phyloP scores from a whole-genome alignment of 768 basidiomycete species.

The Leucosporidium yakuticum region DNA sequence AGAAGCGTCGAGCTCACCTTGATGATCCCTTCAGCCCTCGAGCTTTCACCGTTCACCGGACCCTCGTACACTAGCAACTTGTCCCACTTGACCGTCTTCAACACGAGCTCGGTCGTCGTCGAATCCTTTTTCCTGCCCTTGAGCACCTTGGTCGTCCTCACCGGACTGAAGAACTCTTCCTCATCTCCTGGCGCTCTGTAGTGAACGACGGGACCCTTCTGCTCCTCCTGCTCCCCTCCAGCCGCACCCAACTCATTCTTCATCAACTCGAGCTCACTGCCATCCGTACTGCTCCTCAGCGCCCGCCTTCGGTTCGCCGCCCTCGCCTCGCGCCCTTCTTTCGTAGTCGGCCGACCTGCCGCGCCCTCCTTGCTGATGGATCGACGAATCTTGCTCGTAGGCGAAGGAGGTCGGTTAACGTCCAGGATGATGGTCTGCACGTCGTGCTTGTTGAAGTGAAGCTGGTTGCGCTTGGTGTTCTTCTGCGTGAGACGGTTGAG shows the following conservation, averaged over 20 bases:
- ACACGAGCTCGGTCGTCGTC: neutral
- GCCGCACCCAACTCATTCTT: neutral
- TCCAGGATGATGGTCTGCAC: slow-evolving; percentile 31
- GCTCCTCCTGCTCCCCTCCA: neutral
- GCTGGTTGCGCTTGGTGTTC: slow-evolving; percentile 34
- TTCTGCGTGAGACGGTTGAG: slow-evolving; percentile 29
- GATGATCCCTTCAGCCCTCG: slow-evolving; percentile 10
- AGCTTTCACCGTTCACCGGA: neutral
- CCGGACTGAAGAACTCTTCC: slow-evolving; percentile 24
- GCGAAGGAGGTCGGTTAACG: slow-evolving; percentile 34
- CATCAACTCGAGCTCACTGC: slow-evolving; percentile 11
- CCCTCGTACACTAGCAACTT: slow-evolving; percentile 31
- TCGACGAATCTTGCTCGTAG: slow-evolving; percentile 37
- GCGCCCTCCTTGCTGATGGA: slow-evolving; percentile 4
- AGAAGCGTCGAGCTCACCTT: slow-evolving; percentile 13
- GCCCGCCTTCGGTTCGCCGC: slow-evolving; percentile 20
- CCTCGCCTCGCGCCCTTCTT: slow-evolving; percentile 13
- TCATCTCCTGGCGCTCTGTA: slow-evolving; percentile 31
- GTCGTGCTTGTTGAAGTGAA: slow-evolving; percentile 30
- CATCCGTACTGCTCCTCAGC: slow-evolving; percentile 22
- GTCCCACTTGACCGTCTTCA: slow-evolving; percentile 22
- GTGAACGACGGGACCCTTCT: slow-evolving; percentile 3
- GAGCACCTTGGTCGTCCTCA: neutral
- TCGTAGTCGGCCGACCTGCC: neutral
- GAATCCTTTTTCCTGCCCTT: slow-evolving; percentile 9